Base-by-base conservation (phyloP, 768 basidiomycete genomes). In the Amanita rimosa region DNA sequence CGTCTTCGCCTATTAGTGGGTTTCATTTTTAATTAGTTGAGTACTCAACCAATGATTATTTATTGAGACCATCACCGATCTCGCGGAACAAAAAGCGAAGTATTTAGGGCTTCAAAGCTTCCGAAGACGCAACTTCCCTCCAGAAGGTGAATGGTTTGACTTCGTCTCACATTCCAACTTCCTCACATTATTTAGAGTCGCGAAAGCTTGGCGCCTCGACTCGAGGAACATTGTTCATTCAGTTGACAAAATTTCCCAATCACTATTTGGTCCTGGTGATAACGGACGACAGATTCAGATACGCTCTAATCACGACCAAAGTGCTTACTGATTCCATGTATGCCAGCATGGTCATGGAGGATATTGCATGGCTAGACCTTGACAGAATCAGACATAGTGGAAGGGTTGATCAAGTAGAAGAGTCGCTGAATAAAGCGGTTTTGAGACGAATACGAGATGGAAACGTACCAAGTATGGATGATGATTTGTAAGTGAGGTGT, bases 211-310 rank as follows among this genome's bases (percentile, higher is more conserved):
- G 92, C 0, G 66, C 75, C 1, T 62, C 74, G 11, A 70, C 74
- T 17, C 78, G 79, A 40, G 78, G 75, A 34, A 76, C 65, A 38
- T 69, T 93, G 21, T 92, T 81, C 62, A 83, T 93, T 52, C 83
- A 86, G 56, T 73, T 94, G 6, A 60, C 79, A 36, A 84, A 78
- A 50, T 90, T 88, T 58, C 81, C 85, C 1, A 74, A 68, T 39
- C 85, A 94, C 60, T 92, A 90, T 60, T 79, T 96, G 35, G 87
- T 90, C 9, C 73, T 94, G 21, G 82, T 91, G 36, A 78, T 92
- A 53, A 80, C 81, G 0, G 84, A 90, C 51, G 73, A 81, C 40
- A 77, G 81, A 45, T 83, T 91, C 57, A 78, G 79, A 41, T 93
- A 85, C 59, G 93, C 90, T 6, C 71, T 95, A 34, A 83, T 95